Evolutionary conservation across 148 eudicot species (phyloP).

Genomic region (Vaccinium macrocarpon): DNA sequence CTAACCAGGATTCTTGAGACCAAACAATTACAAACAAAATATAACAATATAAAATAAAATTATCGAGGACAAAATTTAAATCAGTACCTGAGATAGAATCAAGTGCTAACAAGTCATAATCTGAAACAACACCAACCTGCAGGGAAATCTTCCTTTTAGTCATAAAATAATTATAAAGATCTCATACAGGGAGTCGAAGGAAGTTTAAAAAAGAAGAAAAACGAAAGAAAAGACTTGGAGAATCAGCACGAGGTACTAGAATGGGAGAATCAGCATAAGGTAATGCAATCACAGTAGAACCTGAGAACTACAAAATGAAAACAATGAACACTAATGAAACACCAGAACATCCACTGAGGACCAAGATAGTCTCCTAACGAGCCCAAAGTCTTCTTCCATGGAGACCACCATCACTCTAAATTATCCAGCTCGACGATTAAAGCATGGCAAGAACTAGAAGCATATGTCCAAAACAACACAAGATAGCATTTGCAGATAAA

Average conservation of each 20-base stretch:
- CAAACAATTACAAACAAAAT: background rate
- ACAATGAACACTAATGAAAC: background rate
- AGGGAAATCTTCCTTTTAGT: conserved; percentile 14
- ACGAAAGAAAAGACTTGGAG: background rate
- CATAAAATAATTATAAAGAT: background rate
- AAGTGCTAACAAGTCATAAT: conserved; percentile 93
- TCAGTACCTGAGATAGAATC: conserved; percentile 68
- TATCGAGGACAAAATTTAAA: background rate
- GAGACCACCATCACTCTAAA: background rate
- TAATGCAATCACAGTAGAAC: background rate
- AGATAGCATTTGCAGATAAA: background rate
- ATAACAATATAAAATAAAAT: background rate
- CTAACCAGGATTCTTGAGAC: background rate
- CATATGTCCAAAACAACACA: background rate
- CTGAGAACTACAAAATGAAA: background rate
- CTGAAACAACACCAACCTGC: conserved; percentile 99
- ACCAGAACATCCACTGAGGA: background rate
- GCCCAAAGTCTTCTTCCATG: background rate
- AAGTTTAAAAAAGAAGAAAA: background rate
- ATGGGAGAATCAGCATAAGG: background rate
- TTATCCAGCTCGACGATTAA: background rate
- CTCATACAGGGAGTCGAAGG: background rate
- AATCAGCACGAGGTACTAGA: background rate
- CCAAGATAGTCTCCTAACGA: background rate
- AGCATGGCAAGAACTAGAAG: background rate